Evolutionary conservation across 176 grass and related monocot species (phyloP).

Genomic region (Oryza officinalis): DNA sequence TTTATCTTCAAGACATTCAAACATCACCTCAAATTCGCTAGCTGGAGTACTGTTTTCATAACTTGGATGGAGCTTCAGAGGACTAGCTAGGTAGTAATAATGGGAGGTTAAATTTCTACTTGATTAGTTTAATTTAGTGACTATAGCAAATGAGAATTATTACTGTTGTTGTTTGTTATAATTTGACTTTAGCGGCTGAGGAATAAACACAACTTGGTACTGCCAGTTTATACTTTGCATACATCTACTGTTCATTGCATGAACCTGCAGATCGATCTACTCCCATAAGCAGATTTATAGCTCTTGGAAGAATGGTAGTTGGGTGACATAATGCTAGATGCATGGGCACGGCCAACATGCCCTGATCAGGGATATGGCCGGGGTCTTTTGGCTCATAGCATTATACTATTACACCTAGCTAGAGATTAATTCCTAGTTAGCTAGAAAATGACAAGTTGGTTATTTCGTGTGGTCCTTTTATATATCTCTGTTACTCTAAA

Average conservation of each 20-base stretch:
- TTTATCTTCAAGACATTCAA: too few species aligned
- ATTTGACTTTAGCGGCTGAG: neutral
- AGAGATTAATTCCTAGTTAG: neutral
- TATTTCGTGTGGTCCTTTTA: neutral
- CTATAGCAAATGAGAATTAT: neutral
- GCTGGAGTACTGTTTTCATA: neutral
- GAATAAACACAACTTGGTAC: neutral
- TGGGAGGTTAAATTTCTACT: neutral
- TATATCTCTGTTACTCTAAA: too few species aligned
- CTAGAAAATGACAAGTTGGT: neutral
- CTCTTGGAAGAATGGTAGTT: slow-evolving; percentile 10
- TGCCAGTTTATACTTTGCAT: neutral
- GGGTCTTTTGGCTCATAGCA: neutral
- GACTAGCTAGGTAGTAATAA: neutral
- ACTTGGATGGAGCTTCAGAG: neutral
- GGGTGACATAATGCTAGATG: slow-evolving; percentile 1
- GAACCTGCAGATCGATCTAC: neutral
- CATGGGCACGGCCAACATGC: slow-evolving; percentile 18
- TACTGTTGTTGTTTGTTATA: neutral
- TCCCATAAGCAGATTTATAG: neutral
- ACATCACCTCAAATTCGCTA: neutral
- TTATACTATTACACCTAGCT: neutral
- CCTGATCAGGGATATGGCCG: neutral
- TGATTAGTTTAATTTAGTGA: neutral
- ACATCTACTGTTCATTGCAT: neutral